Percentiles rank a stretch among this genome's conserved stretches.
These are phyloP conservation scores for Chlorella sp. DNA, from an alignment of 139 green algal genomes.

Conservation along the genomic window DNA sequence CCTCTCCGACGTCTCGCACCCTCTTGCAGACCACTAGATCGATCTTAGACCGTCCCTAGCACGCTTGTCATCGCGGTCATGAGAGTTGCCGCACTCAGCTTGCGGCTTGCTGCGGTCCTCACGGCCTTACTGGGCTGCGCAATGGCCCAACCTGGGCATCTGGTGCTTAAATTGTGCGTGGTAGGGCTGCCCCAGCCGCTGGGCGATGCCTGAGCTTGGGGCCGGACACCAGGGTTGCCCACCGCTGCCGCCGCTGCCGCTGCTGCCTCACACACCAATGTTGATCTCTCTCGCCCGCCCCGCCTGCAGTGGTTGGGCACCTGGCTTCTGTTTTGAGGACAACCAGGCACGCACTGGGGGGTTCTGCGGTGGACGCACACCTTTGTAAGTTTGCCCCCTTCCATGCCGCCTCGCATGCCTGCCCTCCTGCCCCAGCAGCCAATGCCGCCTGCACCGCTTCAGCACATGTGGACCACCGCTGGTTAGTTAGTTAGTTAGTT, in stretches of 20 bases:
- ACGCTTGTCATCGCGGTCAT: no score
- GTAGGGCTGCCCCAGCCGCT: not conserved
- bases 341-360: not conserved
- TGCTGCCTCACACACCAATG: not conserved
- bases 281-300: not conserved
- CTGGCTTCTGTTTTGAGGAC: not conserved
- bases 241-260: not conserved
- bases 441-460: not conserved
- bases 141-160: not conserved
- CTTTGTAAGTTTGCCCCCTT: not conserved
- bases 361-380: not conserved
- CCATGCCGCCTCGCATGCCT: not conserved
- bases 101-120: not conserved
- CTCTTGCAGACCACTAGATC: not conserved
- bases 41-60: not conserved
- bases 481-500: no score
- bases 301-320: not conserved
- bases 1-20: not conserved
- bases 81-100: not conserved
- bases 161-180: not conserved
- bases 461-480: not conserved
- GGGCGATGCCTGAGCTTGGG: no score
- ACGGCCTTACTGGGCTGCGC: not conserved
- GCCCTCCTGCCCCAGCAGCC: no score
- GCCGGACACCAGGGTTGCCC: not conserved